Base-by-base conservation (phyloP, 495 filamentous ascomycete genomes). In the Aspergillus biplanus region DNA sequence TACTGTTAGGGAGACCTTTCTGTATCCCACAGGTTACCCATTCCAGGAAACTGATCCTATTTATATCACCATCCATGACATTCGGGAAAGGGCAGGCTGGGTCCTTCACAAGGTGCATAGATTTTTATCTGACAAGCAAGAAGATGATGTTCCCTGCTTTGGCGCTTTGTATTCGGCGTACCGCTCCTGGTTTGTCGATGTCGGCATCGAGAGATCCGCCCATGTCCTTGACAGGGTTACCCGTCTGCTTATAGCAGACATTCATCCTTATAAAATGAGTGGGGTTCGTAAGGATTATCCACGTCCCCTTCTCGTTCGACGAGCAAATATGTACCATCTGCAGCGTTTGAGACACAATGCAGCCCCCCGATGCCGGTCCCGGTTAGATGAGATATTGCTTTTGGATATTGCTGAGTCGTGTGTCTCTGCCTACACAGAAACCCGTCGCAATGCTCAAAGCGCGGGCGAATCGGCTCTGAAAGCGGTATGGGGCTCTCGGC, bases 91-190 rank as follows among this genome's bases (percentile, higher is more conserved):
- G 46, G 83, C 92, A 35, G 95, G 95, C n/a, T 82, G 83, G 68
- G 82, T 91, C 12, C 80, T 98, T 44, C 94, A 96, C 61, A 81
- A 83, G 35, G 92, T 94, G 2, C 95, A 99, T 71, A 76, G 82
- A 7, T 98, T 97, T 80, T 74, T 99, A 58, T 88, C 82, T 11
- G 80, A 86, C 49, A 89, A 93, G 56, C 93, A 97, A 72, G 89
- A 97, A 72, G 95, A 99, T 71, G 95, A 98, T 69, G 95, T 99
- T 11, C 85, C 91, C 3, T 97, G 92, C 76, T 99, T 98, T 75
- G 96, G 90, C 35, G 86, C 93, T 31, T 73, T 99, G 11, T 99
- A 97, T 73, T 91, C 87, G 31, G 89, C 95, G 1, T 99, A 97
- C 74, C 81, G 90, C 15, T 92, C 89, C n/a, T 99, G 92, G 92